Base-by-base conservation (phyloP, 306 rosid genomes). In the Betula pendula region DNA sequence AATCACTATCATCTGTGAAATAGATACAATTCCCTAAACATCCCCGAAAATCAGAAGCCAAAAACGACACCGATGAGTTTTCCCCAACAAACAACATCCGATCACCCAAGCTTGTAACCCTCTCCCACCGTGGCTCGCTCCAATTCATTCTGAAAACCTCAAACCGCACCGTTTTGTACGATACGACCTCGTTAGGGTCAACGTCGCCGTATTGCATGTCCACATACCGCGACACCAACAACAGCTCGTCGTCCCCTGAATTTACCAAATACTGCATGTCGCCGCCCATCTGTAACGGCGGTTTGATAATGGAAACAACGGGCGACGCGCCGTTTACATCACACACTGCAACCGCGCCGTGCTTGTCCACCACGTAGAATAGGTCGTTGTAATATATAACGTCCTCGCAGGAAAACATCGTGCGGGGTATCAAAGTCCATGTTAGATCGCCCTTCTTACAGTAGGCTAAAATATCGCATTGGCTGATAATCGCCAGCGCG, bases 1-100 rank as follows among this genome's bases (percentile, higher is more conserved):
- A 82, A 24, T 90, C 90, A 0, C 6, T 84, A 79, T 92, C 93
- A 71, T 90, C 90, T 0, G 92, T 90, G 29, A 70, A 90, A 80
- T 92, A 90, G 11, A 90, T 80, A 72, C 90, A 81, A 68, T 87
- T 83, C 9, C 89, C 96, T 31, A 62, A 60, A 56, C 85, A 81
- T 48, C 84, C 89, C 6, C 60, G 77, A 79, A 82, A 85, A 77
- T 88, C 92, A 31, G 81, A 68, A 1, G 96, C 93, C 27, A 74
- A 68, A 19, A 88, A 60, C 6, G 87, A 85, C 35, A 90, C 40
- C 3, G 96, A 87, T 16, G 92, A 89, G 71, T 89, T 92, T 20
- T 78, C 87, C 13, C 97, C 92, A 0, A 92, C 6, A 58, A 92
- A 92, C 85, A 92, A 62, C 59, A 77, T 81, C 66, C 72, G 83